Evolutionary conservation across 495 filamentous ascomycete genomes (phyloP).

Genomic region (Annulohypoxylon nitens): DNA sequence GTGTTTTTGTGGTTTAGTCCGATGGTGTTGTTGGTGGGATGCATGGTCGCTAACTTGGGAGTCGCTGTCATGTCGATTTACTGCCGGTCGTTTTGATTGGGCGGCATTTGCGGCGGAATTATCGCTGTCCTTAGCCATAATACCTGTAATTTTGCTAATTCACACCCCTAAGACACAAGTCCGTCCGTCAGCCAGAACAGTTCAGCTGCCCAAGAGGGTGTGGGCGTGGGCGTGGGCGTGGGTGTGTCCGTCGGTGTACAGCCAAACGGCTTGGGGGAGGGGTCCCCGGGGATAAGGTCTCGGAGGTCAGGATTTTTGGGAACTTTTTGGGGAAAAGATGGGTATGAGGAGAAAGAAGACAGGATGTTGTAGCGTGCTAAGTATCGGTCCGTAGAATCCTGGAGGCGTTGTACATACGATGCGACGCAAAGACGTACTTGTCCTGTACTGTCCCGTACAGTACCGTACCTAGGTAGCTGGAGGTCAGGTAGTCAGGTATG

Average conservation of each 20-base stretch:
- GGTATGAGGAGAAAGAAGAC: constrained; percentile 15
- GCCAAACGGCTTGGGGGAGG: constrained; percentile 32
- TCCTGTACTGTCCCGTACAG: constrained; percentile 16
- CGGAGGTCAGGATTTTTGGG: constrained; percentile 30
- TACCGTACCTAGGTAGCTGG: constrained; percentile 12
- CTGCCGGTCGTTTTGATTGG: constrained; percentile 64
- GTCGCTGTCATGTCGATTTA: constrained; percentile 55
- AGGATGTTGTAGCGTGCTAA: constrained; percentile 32
- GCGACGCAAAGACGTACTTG: constrained; percentile 15
- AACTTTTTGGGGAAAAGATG: constrained; percentile 30
- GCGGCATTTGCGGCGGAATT: constrained; percentile 46
- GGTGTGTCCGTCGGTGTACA: constrained; percentile 43
- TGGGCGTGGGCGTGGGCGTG: constrained; percentile 1
- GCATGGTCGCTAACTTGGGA: constrained; percentile 51
- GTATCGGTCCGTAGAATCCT: constrained; percentile 31
- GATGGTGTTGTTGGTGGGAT: constrained; percentile 54
- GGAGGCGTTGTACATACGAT: constrained; percentile 38
- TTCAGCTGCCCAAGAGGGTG: constrained; percentile 45
- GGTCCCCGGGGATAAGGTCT: constrained; percentile 44
- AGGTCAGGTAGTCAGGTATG: constrained; percentile 15
- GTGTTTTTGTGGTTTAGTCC: constrained; percentile 59
- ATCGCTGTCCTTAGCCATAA: constrained; percentile 45
- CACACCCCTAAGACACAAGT: constrained; percentile 37
- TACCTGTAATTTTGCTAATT: constrained; percentile 33
- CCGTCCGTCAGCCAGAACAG: constrained; percentile 40